These are phyloP conservation scores for Pseudomassariella vexata DNA, from an alignment of 2,329 filamentous ascomycete species.

Conservation along the genomic window DNA sequence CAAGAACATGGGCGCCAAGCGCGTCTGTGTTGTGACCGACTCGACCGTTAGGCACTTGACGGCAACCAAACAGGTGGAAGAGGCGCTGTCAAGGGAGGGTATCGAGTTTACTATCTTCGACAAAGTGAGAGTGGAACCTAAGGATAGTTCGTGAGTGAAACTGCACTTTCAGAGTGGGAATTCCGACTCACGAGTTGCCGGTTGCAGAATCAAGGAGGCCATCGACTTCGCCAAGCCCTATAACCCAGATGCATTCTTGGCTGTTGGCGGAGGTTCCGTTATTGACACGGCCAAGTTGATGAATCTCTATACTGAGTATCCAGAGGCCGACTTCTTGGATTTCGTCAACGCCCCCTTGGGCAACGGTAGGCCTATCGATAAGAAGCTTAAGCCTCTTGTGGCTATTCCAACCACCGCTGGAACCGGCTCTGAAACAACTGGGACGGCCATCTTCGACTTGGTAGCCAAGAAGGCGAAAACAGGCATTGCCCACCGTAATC, in stretches of 20 bases:
- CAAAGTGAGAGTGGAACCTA: constrained; percentile 80
- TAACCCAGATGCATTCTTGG: constrained; percentile 81
- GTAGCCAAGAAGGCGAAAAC: constrained; percentile 89
- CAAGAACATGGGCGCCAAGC: constrained; percentile 80
- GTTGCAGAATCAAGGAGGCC: constrained; percentile 77
- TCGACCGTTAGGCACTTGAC: constrained; percentile 72
- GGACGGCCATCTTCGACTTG: constrained; percentile 96
- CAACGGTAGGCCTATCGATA: constrained; percentile 70
- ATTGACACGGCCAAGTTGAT: constrained; percentile 98
- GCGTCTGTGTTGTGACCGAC: constrained; percentile 90
- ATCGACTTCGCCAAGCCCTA: constrained; percentile 82
- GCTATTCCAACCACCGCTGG: constrained; percentile 83
- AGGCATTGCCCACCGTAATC: constrained; percentile 87
- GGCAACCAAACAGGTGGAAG: constrained; percentile 83
- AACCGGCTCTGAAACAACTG: constrained; percentile 90
- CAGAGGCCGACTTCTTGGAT: constrained; percentile 89
- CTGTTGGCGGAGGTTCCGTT: constrained; percentile 87
- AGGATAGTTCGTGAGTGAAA: constrained; percentile 81
- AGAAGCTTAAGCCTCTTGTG: constrained; percentile 67
- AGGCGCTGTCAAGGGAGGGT: constrained; percentile 72
- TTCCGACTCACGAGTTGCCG: not conserved
- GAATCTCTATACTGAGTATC: constrained; percentile 91
- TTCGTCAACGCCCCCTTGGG: constrained; percentile 96
- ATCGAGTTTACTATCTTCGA: constrained; percentile 78
- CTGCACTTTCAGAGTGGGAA: not conserved